phyloP scores from a whole-genome alignment of 2,329 filamentous ascomycete species.

The Dactylonectria macrodidyma region DNA sequence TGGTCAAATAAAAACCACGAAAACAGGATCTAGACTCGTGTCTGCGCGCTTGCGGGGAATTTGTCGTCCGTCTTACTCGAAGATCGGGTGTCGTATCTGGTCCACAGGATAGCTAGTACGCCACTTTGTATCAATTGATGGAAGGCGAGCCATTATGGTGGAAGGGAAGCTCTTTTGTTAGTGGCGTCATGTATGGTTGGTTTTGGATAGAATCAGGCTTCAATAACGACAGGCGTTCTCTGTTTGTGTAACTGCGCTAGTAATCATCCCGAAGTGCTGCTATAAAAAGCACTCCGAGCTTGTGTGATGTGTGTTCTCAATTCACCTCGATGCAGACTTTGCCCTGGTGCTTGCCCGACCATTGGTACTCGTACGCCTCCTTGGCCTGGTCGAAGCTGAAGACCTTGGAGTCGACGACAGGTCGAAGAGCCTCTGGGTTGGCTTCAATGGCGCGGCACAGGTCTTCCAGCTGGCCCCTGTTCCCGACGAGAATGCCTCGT shows the following conservation, averaged over 20 bases:
- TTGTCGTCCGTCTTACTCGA: slow-evolving; percentile 24
- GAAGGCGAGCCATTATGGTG: slow-evolving; percentile 2
- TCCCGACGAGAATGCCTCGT: slow-evolving; percentile 64
- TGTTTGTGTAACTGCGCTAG: not conserved
- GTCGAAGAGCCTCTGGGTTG: slow-evolving; percentile 58
- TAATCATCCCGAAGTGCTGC: not conserved
- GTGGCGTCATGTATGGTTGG: not conserved
- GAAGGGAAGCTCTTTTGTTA: not conserved
- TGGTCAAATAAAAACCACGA: not conserved
- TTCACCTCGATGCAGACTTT: slow-evolving; percentile 56
- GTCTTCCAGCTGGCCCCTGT: slow-evolving; percentile 64
- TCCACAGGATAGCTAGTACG: not conserved
- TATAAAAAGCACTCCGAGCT: not conserved
- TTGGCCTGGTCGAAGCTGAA: slow-evolving; percentile 62
- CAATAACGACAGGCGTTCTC: not conserved
- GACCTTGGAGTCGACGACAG: slow-evolving; percentile 62
- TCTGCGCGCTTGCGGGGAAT: slow-evolving; percentile 16
- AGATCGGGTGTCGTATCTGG: not conserved
- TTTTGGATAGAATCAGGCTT: not conserved
- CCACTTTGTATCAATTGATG: not conserved
- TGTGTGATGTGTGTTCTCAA: slow-evolving; percentile 31
- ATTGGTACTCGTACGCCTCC: slow-evolving; percentile 61
- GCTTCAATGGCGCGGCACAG: slow-evolving; percentile 66
- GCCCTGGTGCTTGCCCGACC: slow-evolving; percentile 55
- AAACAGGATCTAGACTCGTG: not conserved